phyloP scores from a whole-genome alignment of 2,329 filamentous ascomycete genomes.

The Ilyonectria sp. region DNA sequence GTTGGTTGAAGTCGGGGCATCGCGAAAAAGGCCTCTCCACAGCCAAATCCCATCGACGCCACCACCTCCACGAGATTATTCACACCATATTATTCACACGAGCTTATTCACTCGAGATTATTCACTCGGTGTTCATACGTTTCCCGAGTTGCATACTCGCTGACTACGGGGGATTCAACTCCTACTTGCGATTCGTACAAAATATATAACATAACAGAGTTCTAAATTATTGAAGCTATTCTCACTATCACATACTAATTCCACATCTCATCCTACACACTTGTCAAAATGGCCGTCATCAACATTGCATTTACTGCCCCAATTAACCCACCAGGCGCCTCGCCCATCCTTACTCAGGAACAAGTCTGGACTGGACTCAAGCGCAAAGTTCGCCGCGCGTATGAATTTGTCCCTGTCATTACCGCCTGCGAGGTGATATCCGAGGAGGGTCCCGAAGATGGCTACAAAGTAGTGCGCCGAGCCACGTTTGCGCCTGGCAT shows the following conservation, averaged over 20 bases:
- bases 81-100: no score
- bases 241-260: background rate
- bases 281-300: constrained; percentile 50
- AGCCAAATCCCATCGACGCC: no score
- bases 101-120: no score
- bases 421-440: constrained; percentile 48
- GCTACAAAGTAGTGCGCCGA: constrained; percentile 42
- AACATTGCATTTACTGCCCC: constrained; percentile 49
- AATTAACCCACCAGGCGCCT: constrained; percentile 50
- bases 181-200: no score
- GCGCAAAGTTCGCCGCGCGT: constrained; percentile 51
- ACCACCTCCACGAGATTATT: no score
- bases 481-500: constrained; percentile 44
- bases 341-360: constrained; percentile 45
- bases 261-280: background rate
- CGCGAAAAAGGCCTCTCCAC: no score
- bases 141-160: no score
- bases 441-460: constrained; percentile 37
- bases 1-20: background rate
- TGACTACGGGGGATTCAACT: no score
- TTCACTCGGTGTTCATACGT: no score
- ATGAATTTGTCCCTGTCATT: constrained; percentile 56
- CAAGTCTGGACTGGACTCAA: constrained; percentile 54
- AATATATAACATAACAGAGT: no score
- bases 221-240: background rate